Evolutionary conservation across 2,329 filamentous ascomycete species (phyloP), one percentile per base, ranked within the genome.

Genomic region (Polychaeton citri): DNA sequence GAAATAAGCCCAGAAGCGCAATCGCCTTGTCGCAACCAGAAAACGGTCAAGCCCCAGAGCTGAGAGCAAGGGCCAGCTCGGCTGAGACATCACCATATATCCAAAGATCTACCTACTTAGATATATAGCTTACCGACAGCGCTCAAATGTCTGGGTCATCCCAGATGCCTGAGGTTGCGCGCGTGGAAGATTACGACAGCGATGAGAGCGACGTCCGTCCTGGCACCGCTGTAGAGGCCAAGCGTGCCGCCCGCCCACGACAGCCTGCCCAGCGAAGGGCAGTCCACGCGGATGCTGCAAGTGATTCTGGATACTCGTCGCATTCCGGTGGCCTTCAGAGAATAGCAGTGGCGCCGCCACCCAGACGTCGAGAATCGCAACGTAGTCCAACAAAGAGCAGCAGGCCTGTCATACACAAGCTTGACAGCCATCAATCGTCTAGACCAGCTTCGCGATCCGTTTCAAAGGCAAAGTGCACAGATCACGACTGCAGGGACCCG

Each of bases 231-330:
- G 40, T 46, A 33, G 59, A 60, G 47, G 61, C 62, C 47, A 67
- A 68, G 56, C 55, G 66, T 50, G 57, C 64, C 45, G 58, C 58
- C 15, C 68, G 32, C 12, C 5, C 30, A 5, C 13, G 51, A 54
- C 28, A 58, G 54, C 45, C 54, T 49, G 21, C 47, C 54, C 46
- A 31, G 37, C 34, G 41, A 39, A 16, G 40, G 20, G 36, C 44
- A 34, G 40, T 37, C 21, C 28, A 35, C 16, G 21, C 34, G 30
- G 38, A 39, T 26, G 59, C 62, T 50, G 64, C 66, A 47, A 73
- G 68, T 58, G 73, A 78, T 58, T 75, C 72, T 45, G 72, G 72
- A 48, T 76, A 76, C 62, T 74, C 70, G 43, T 75, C 71, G 32
- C 46, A 49, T 21, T 28, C 24, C 7, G 24, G 12, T 15, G 24